Conservation (phyloP, 164 flowering plant species). For the Protea cynaroides region DNA sequence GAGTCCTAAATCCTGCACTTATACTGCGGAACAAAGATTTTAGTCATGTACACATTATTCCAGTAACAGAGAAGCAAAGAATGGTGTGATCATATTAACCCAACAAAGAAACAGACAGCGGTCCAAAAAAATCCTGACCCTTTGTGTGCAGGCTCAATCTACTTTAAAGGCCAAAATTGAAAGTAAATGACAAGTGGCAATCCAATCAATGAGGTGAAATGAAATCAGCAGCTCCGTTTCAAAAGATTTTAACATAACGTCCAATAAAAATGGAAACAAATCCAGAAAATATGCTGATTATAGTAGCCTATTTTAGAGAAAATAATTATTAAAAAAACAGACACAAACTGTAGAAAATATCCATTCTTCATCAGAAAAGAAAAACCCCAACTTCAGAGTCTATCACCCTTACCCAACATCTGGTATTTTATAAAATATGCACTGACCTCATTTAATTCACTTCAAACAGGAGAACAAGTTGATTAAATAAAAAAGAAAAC, state of each 20-base stretch:
- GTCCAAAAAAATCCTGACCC: neutral
- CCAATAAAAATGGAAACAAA: neutral
- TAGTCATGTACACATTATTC: neutral
- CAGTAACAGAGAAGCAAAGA: neutral
- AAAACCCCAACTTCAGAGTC: neutral
- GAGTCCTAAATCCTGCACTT: conserved; percentile 4
- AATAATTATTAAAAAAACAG: neutral
- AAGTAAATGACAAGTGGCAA: neutral
- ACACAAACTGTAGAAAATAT: neutral
- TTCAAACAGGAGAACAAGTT: neutral
- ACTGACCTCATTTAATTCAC: neutral
- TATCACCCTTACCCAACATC: neutral
- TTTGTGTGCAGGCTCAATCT: neutral
- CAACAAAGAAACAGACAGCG: neutral
- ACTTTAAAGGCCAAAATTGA: neutral
- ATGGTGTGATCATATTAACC: neutral
- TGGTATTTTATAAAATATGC: neutral
- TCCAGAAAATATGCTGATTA: neutral
- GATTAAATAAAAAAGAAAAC: neutral
- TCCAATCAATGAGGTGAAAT: neutral
- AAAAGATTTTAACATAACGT: neutral
- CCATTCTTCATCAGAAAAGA: neutral
- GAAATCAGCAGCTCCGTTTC: neutral
- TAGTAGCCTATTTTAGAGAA: neutral
- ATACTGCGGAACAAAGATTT: neutral